Evolutionary conservation across 2,329 filamentous ascomycete species (phyloP), one percentile per base, ranked within the genome.

Genomic region (Geosmithia putterillii): DNA sequence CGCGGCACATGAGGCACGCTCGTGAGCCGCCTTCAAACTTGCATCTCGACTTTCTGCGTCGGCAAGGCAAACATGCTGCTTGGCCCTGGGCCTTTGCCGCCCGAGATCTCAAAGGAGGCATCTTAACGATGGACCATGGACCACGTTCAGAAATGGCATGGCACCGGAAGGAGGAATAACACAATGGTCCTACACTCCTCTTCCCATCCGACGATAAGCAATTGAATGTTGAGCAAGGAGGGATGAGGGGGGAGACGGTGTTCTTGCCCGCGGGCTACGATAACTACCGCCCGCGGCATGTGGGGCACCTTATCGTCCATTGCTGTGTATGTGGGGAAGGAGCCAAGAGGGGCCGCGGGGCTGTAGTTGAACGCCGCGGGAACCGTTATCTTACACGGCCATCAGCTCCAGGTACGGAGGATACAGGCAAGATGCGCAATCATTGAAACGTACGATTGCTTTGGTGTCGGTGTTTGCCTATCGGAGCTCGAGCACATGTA

Each of bases 1-100:
- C 69, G 35, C 69, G 69, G 54, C 76, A 81, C 52, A 79, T 66
- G 8, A 77, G 57, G 50, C 76, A 81, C 7, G 65, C 64, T 42
- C 69, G 60, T 2, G 70, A 65, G 4, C 67, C 64, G 14, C 70
- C 58, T 50, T 77, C 74, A 22, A 75, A 69, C 17, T 74, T 76
- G 53, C 77, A 81, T 49, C 77, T 66, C 2, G 74, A 76, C 54
- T 80, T 80, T 46, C 77, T 69, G 46, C 70, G 70, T 43, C 77
- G 67, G 52, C 77, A 81, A 14, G 74, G 61, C 42, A 74, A 60
- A 58, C 77, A 81, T 8, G 76, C 76, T 41, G 76, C 28, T 14
- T 32, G 28, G 74, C 35, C 72, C 10, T 32, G 28, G 28, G 28
- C 10, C 28, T 14, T 32, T 12, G 28, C 15, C 10, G 28, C 10